Base-by-base conservation (phyloP, 139 green algal genomes). In the Mesostigma viride region DNA sequence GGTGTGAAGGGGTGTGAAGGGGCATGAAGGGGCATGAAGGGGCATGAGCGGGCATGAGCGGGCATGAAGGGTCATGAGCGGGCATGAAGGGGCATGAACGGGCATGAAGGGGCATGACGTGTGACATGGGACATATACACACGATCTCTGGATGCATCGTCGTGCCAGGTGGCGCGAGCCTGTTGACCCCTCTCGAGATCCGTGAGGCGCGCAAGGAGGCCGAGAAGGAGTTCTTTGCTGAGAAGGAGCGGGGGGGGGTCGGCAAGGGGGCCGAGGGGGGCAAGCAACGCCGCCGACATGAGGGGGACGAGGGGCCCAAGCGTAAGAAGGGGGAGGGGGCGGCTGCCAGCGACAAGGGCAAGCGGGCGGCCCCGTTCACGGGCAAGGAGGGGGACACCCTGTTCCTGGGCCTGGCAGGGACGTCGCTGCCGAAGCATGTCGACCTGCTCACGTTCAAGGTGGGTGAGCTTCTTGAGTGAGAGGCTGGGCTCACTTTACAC, bases 371-470 rank as follows among this genome's bases (percentile, higher is more conserved):
- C n/a, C n/a, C 5, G 58, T 5, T 4, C 30, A 71, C 34, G 67
- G 35, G 24, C 64, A 64, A 65, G 36, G 22, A 3, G 40, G 27
- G 27, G 24, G 8, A 53, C 40, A 17, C 14, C 40, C 14, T 17
- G n/a, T 32, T 73, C 14, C 17, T 20, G 24, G 4, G 31, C 30
- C 26, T 4, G 27, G 26, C 62, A 14, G 33, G n/a, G 26, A 63
- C 33, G 64, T 31, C 69, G 60, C 66, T 72, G 27, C 34, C 58
- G 31, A 73, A 65, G n/a, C 48, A 31, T 40, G 67, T 70, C 33
- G 67, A 31, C 3, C 36, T 72, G 24, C 62, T 74, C 33, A 74
- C 6, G 64, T 74, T 74, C 67, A 74, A 74, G 64, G 64, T 62
- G 20, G 6, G 26, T 62, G 5, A 14, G 22, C 8, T 27, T 51